Conservation (phyloP, 163 green algal genomes). For the Coccomyxa subellipsoidea region DNA sequence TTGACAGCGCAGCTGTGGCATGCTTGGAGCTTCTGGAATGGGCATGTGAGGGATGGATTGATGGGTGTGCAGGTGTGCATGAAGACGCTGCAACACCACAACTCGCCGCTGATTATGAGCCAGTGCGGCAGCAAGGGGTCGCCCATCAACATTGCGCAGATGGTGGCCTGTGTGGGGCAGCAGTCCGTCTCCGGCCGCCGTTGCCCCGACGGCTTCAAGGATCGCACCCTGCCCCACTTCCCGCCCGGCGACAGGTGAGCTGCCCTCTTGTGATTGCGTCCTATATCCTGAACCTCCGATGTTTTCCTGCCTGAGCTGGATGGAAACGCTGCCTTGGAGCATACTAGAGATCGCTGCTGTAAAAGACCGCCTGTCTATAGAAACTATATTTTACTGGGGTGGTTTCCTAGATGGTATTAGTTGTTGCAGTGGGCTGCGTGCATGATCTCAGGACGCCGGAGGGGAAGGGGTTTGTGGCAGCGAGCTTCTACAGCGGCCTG, state of each 20-base stretch:
- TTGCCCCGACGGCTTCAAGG: slow-evolving; percentile 85
- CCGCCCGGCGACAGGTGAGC: slow-evolving; percentile 58
- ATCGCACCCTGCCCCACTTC: slow-evolving; percentile 93
- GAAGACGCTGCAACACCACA: slow-evolving; percentile 75
- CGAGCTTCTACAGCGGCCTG: slow-evolving; percentile 90
- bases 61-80: slow-evolving; percentile 56
- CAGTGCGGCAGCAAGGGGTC: slow-evolving; percentile 93
- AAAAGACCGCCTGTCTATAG: too few species aligned
- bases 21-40: background rate
- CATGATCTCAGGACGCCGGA: slow-evolving; percentile 41
- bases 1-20: background rate
- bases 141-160: slow-evolving; percentile 97
- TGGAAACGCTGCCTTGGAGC: too few species aligned
- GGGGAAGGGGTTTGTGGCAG: slow-evolving; percentile 95
- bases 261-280: background rate
- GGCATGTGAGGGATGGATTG: background rate
- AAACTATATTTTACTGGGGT: too few species aligned
- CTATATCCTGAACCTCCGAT: background rate
- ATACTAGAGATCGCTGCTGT: too few species aligned
- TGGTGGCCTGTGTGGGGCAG: slow-evolving; percentile 96
- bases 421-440: too few species aligned
- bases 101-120: slow-evolving; percentile 95
- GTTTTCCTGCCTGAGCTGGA: too few species aligned
- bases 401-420: too few species aligned
- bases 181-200: slow-evolving; percentile 89